phyloP scores from a whole-genome alignment of 202 grass and related monocot genomes.

The Schoenoplectus tabernaemontani region DNA sequence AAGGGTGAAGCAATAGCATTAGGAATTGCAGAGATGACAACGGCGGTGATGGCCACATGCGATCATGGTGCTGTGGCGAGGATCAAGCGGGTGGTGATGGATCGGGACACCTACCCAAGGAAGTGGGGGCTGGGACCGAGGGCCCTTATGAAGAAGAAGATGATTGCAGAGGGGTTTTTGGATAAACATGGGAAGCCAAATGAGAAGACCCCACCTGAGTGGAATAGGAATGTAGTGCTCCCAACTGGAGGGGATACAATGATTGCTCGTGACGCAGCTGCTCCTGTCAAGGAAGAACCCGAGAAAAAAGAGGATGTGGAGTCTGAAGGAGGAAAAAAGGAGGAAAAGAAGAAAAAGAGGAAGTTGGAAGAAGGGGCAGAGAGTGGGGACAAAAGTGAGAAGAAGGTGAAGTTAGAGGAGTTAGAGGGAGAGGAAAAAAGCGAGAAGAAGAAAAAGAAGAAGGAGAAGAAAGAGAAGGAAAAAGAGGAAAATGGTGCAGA shows the following conservation, averaged over 20 bases:
- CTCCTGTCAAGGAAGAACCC: slow-evolving; percentile 31
- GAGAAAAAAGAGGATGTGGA: slow-evolving; percentile 35
- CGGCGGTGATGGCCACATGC: slow-evolving; percentile 84
- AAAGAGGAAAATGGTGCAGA: slow-evolving; percentile 33
- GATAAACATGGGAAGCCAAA: slow-evolving; percentile 86
- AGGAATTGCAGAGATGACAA: slow-evolving; percentile 90
- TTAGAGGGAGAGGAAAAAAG: slow-evolving; percentile 23
- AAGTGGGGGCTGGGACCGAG: slow-evolving; percentile 86
- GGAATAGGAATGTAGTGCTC: slow-evolving; percentile 61
- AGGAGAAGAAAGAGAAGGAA: slow-evolving; percentile 40
- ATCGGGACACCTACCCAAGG: slow-evolving; percentile 79
- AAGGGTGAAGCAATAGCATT: slow-evolving; percentile 88
- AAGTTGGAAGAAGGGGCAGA: slow-evolving; percentile 36
- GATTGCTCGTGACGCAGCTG: slow-evolving; percentile 64
- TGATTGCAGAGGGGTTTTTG: slow-evolving; percentile 59
- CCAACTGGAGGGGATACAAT: slow-evolving; percentile 63
- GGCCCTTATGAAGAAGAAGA: slow-evolving; percentile 76
- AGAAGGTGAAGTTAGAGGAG: slow-evolving; percentile 38
- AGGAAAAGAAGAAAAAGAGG: slow-evolving; percentile 52
- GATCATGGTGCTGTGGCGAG: slow-evolving; percentile 68
- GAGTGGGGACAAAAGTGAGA: slow-evolving; percentile 35
- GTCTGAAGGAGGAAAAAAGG: neutral
- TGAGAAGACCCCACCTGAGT: slow-evolving; percentile 77
- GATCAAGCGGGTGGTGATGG: slow-evolving; percentile 96
- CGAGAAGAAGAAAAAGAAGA: slow-evolving; percentile 32